Conservation (phyloP, 78 protist species). For the slime mould (Dictyostelium discoideum) region DNA sequence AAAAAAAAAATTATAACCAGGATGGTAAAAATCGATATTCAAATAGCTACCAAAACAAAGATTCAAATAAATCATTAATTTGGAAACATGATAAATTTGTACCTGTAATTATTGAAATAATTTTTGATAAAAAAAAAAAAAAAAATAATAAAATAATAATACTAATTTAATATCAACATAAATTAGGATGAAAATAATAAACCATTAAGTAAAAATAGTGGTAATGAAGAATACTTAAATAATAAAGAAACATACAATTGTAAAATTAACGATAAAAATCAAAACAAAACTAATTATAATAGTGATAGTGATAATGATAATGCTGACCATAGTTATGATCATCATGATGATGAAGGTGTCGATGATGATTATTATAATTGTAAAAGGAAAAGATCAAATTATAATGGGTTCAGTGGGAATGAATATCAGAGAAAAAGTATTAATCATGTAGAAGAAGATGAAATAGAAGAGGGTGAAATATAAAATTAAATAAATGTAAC, state of each 20-base stretch:
- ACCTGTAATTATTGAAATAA: background rate
- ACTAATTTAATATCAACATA: too few species aligned
- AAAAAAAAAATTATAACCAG: background rate
- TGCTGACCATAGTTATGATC: too few species aligned
- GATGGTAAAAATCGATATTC: background rate
- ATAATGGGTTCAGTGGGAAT: background rate
- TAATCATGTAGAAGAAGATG: background rate
- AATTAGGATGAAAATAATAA: background rate
- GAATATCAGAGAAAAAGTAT: background rate
- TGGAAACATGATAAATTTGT: background rate
- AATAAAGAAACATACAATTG: background rate
- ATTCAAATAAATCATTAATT: background rate
- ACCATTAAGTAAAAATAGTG: background rate
- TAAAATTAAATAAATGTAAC: background rate
- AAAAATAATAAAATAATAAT: too few species aligned
- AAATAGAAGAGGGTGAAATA: background rate
- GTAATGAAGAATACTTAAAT: background rate
- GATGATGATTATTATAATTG: background rate
- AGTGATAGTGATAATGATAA: too few species aligned
- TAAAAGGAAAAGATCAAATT: background rate
- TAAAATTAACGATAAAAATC: background rate
- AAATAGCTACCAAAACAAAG: background rate
- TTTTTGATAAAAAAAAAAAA: too few species aligned
- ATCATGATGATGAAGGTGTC: background rate
- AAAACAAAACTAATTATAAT: background rate